Conservation (phyloP, 2,329 filamentous ascomycete species). For the Paraconiothyrium brasiliense region DNA sequence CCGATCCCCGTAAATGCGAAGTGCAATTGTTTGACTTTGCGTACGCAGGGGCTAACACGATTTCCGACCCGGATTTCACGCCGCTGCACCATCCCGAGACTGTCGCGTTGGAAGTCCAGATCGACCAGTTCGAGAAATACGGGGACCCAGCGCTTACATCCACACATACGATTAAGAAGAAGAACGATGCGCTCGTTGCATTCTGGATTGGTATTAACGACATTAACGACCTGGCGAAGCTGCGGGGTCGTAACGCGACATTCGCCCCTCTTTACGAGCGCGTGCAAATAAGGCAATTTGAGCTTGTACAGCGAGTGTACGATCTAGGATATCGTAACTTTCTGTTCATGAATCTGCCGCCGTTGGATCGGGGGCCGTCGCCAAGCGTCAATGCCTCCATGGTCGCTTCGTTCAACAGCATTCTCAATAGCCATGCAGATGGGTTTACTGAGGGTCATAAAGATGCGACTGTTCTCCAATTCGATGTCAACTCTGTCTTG, state of each 20-base stretch:
- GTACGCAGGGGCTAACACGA: conserved; percentile 63
- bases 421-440: conserved; percentile 47
- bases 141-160: conserved; percentile 53
- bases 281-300: conserved; percentile 54
- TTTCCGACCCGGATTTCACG: conserved; percentile 50
- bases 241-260: conserved; percentile 48
- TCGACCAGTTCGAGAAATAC: conserved; percentile 59
- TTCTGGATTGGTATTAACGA: conserved; percentile 68
- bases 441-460: conserved; percentile 45
- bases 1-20: conserved; percentile 55
- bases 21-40: conserved; percentile 66
- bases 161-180: conserved; percentile 36
- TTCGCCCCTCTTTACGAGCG: conserved; percentile 58
- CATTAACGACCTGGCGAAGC: conserved; percentile 59
- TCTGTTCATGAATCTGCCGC: conserved; percentile 63
- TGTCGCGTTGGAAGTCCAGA: conserved; percentile 60
- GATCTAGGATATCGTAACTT: conserved; percentile 56
- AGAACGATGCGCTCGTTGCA: conserved; percentile 56
- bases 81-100: conserved; percentile 63
- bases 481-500: conserved; percentile 56
- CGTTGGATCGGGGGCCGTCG: conserved; percentile 56
- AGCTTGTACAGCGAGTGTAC: conserved; percentile 54
- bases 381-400: conserved; percentile 58
- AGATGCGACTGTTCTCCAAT: conserved; percentile 53
- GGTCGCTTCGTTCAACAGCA: conserved; percentile 57